phyloP scores from a whole-genome alignment of 1,139 yeast species.

The Eremothecium gossypii region DNA sequence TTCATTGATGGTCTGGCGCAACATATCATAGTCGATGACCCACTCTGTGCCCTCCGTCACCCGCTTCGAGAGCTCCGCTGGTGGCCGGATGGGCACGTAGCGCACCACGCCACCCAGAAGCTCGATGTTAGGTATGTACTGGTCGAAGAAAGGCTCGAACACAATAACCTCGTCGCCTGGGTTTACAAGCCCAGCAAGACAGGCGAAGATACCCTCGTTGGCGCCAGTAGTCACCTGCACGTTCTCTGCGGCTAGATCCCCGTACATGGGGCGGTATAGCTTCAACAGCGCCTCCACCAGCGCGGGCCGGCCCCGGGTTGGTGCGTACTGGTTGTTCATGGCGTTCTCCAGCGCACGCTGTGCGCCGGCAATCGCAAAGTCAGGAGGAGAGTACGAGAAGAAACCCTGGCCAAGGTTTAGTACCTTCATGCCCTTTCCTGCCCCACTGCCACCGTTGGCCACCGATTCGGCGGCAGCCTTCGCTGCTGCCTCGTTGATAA shows the following conservation, averaged over 20 bases:
- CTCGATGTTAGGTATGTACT: constrained; percentile 87
- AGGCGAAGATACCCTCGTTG: constrained; percentile 84
- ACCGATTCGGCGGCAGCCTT: constrained; percentile 41
- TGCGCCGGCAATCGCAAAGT: constrained; percentile 80
- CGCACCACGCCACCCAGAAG: constrained; percentile 87
- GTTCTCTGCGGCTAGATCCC: constrained; percentile 30
- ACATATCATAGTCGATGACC: constrained; percentile 70
- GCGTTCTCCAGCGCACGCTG: constrained; percentile 62
- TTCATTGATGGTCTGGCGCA: constrained; percentile 57
- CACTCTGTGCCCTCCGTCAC: constrained; percentile 77
- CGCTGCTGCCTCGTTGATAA: constrained; percentile 92
- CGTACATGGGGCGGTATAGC: constrained; percentile 60
- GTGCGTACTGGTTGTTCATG: constrained; percentile 82
- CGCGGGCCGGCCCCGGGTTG: constrained; percentile 76
- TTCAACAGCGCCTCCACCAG: constrained; percentile 59
- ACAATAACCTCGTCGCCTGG: constrained; percentile 94
- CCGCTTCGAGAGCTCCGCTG: constrained; percentile 56
- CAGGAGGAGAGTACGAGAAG: constrained; percentile 90
- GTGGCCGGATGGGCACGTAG: constrained; percentile 78
- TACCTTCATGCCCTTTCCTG: constrained; percentile 51
- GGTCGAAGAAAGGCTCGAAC: constrained; percentile 96
- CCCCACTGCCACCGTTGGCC: constrained; percentile 29
- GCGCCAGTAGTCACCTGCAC: constrained; percentile 91
- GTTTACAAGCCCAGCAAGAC: constrained; percentile 74
- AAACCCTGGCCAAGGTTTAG: constrained; percentile 94